Evolutionary conservation across 2,329 filamentous ascomycete species (phyloP).

Genomic region (Phaeoacremonium minimum): DNA sequence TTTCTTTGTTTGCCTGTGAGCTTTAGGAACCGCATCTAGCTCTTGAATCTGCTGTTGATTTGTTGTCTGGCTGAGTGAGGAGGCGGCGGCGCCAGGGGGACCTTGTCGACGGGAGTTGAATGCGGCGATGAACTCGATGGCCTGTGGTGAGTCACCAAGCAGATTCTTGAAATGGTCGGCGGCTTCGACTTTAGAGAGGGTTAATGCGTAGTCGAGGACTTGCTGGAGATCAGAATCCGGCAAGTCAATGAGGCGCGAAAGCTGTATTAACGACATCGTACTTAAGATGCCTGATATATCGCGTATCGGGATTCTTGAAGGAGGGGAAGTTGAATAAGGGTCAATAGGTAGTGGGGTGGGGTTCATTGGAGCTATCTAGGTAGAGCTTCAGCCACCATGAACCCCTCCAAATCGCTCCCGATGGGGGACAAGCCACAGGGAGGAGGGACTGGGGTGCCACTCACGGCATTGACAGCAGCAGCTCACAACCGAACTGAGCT

Average conservation of each 20-base stretch:
- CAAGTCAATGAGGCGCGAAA: slow-evolving; percentile 76
- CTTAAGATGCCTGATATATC: too few relatives aligned
- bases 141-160: slow-evolving; percentile 77
- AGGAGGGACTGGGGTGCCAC: too few relatives aligned
- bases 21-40: slow-evolving; percentile 42
- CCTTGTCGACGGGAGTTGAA: slow-evolving; percentile 67
- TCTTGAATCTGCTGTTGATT: slow-evolving; percentile 11
- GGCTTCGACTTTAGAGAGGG: slow-evolving; percentile 71
- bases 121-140: slow-evolving; percentile 71
- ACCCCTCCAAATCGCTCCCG: too few relatives aligned
- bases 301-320: too few relatives aligned
- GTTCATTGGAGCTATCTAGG: too few relatives aligned
- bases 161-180: slow-evolving; percentile 84
- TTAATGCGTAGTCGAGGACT: slow-evolving; percentile 75
- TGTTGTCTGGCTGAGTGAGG: slow-evolving; percentile 14
- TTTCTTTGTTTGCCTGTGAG: slow-evolving; percentile 41
- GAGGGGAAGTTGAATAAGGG: too few relatives aligned
- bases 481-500: too few relatives aligned
- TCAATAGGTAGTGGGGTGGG: too few relatives aligned
- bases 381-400: too few relatives aligned
- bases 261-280: slow-evolving; percentile 58
- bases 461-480: too few relatives aligned
- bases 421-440: too few relatives aligned
- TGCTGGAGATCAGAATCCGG: slow-evolving; percentile 82
- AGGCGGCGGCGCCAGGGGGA: slow-evolving; percentile 22